Conservation (phyloP, 2,329 filamentous ascomycete species). For the Penicillium sp. region DNA sequence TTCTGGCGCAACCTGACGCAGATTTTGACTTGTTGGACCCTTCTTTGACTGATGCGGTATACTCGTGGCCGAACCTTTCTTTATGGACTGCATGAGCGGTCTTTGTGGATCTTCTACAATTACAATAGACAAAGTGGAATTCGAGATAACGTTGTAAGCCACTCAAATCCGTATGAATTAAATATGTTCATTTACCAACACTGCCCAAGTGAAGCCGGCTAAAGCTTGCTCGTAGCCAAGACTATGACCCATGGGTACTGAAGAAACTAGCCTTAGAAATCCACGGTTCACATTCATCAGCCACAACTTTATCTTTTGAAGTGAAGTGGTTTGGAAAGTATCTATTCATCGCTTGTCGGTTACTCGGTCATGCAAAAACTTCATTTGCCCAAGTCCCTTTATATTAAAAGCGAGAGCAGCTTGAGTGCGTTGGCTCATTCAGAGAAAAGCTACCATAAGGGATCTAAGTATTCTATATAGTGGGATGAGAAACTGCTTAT, state of each 20-base stretch:
- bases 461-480: no score
- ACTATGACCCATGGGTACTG: not conserved
- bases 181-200: no score
- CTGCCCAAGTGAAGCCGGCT: no score
- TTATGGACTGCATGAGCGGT: slow-evolving; percentile 17
- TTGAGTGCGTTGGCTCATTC: no score
- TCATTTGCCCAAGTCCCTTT: no score
- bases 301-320: not conserved
- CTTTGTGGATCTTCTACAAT: not conserved
- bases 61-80: slow-evolving; percentile 21
- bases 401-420: no score
- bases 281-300: not conserved
- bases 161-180: not conserved
- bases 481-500: no score
- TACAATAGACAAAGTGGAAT: not conserved
- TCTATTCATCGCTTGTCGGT: no score
- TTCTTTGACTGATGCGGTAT: slow-evolving; percentile 17
- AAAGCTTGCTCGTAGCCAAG: not conserved
- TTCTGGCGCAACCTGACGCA: slow-evolving; percentile 15
- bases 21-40: slow-evolving; percentile 17
- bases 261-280: not conserved
- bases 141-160: not conserved
- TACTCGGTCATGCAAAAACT: no score
- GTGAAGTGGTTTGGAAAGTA: no score
- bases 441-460: no score